Percentiles rank a stretch among this genome's conserved stretches.
Evolutionary conservation across 1,139 yeast species (phyloP).

Genomic region (Blastobotrys persicus): DNA sequence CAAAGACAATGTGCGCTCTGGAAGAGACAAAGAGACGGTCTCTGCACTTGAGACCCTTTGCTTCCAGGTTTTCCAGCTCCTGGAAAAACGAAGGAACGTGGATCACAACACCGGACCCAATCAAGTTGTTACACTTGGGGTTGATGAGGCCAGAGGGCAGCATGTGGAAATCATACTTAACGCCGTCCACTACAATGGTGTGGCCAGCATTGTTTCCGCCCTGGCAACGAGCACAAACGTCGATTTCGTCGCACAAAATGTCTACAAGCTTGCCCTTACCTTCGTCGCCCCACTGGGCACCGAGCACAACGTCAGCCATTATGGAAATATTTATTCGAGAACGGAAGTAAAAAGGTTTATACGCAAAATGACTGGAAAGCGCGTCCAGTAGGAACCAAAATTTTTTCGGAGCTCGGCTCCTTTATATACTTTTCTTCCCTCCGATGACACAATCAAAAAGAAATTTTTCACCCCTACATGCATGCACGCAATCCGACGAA

Average conservation of each 20-base stretch:
- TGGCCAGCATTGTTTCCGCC: slow-evolving; percentile 99
- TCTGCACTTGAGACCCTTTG: slow-evolving; percentile 68
- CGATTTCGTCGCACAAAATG: slow-evolving; percentile 86
- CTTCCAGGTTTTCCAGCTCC: slow-evolving; percentile 77
- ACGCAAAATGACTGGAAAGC: slow-evolving; percentile 19
- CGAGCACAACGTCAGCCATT: slow-evolving; percentile 91
- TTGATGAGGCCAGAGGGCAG: slow-evolving; percentile 95
- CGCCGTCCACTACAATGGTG: slow-evolving; percentile 86
- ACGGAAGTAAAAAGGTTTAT: slow-evolving; percentile 9
- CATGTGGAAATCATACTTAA: slow-evolving; percentile 97
- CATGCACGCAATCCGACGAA: too few species aligned
- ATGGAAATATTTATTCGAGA: slow-evolving; percentile 9
- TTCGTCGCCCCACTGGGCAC: slow-evolving; percentile 99
- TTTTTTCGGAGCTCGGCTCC: slow-evolving; percentile 7
- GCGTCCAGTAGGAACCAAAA: slow-evolving; percentile 23
- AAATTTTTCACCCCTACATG: background rate
- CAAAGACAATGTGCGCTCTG: slow-evolving; percentile 94
- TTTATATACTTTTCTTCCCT: slow-evolving; percentile 9
- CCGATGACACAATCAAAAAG: slow-evolving; percentile 5
- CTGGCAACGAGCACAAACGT: slow-evolving; percentile 96
- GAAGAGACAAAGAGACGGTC: slow-evolving; percentile 84
- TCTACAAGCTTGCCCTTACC: slow-evolving; percentile 98
- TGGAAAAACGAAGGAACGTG: slow-evolving; percentile 91
- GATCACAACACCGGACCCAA: slow-evolving; percentile 96
- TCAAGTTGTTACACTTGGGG: slow-evolving; percentile 81